These are phyloP conservation scores for Schizonepeta tenuifolia DNA, from an alignment of 257 asterid species.

Conservation along the genomic window DNA sequence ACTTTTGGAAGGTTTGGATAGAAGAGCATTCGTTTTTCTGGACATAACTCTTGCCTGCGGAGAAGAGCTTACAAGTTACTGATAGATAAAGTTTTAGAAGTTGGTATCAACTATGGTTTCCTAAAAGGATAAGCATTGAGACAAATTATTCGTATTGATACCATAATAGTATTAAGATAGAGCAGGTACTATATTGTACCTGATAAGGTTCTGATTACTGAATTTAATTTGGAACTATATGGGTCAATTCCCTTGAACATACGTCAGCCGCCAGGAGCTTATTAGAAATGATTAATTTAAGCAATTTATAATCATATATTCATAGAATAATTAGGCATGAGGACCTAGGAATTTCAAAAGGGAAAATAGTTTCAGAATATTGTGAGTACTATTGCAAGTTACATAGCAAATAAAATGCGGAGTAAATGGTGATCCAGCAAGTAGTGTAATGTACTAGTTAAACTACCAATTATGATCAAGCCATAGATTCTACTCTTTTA, in stretches of 20 bases:
- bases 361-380: neutral
- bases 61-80: slow-evolving; percentile 16
- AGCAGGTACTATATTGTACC: neutral
- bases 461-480: neutral
- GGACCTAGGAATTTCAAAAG: neutral
- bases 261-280: neutral
- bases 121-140: neutral
- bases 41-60: slow-evolving; percentile 88
- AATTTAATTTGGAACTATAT: neutral
- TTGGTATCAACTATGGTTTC: slow-evolving; percentile 9
- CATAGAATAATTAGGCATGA: neutral
- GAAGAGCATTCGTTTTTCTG: slow-evolving; percentile 96
- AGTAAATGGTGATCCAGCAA: neutral
- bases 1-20: slow-evolving; percentile 91
- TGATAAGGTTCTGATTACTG: neutral
- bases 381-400: neutral
- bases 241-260: neutral
- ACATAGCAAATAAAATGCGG: neutral
- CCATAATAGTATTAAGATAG: neutral
- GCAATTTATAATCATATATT: too few relatives aligned
- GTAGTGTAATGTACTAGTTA: neutral
- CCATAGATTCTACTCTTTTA: neutral
- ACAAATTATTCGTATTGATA: neutral
- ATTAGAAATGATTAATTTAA: too few relatives aligned
- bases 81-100: slow-evolving; percentile 14